These are phyloP conservation scores for Clitopilus hobsonii DNA, from an alignment of 768 basidiomycete species.

Conservation along the genomic window DNA sequence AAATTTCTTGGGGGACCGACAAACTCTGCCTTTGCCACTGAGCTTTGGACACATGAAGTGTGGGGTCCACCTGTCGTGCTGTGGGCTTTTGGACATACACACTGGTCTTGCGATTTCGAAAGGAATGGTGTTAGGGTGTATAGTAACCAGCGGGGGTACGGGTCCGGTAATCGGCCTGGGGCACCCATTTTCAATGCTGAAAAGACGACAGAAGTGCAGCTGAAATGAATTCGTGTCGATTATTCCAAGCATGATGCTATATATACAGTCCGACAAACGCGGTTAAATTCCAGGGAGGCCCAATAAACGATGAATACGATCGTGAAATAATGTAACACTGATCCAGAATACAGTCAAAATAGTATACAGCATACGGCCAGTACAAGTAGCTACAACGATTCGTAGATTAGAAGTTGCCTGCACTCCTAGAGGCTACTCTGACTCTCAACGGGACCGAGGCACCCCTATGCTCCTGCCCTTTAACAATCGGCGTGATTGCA, in stretches of 20 bases:
- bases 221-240: no score
- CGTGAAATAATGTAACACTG: no score
- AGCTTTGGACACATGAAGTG: slow-evolving; percentile 17
- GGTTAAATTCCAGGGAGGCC: no score
- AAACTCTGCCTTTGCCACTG: slow-evolving; percentile 23
- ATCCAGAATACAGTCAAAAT: no score
- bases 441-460: not conserved
- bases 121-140: slow-evolving; percentile 24
- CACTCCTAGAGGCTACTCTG: not conserved
- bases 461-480: not conserved
- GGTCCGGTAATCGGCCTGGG: not conserved
- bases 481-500: not conserved
- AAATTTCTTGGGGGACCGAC: slow-evolving; percentile 15
- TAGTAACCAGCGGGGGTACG: slow-evolving; percentile 26
- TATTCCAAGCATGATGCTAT: no score
- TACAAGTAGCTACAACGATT: no score
- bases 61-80: slow-evolving; percentile 21
- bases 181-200: no score
- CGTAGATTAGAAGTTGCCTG: not conserved
- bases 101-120: slow-evolving; percentile 29
- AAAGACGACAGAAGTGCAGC: no score
- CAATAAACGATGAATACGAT: no score
- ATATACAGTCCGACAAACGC: no score
- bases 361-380: no score
- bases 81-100: slow-evolving; percentile 36